Evolutionary conservation across 1,284 basidiomycete genomes (phyloP).

Genomic region (Austroboletus niveus): DNA sequence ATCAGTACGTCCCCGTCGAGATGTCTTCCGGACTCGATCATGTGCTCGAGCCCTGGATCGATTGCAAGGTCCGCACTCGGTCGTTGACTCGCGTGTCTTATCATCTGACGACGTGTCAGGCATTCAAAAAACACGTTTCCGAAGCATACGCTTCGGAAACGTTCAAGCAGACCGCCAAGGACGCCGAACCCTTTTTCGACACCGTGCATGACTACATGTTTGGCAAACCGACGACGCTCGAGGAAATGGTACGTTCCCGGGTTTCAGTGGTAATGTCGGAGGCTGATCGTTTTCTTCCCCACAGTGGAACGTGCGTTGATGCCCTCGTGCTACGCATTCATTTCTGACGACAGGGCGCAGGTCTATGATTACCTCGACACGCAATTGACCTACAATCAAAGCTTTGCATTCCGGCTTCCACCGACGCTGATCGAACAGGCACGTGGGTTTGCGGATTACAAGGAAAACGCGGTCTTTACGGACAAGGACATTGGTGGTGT

Average conservation of each 20-base stretch:
- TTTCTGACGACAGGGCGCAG: slow-evolving; percentile 34
- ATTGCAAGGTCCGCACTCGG: slow-evolving; percentile 60
- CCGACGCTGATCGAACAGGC: slow-evolving; percentile 69
- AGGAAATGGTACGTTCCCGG: slow-evolving; percentile 57
- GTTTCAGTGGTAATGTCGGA: not conserved
- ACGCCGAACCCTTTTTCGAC: slow-evolving; percentile 63
- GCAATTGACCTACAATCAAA: slow-evolving; percentile 74
- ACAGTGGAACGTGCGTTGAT: slow-evolving; percentile 60
- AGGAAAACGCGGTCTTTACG: slow-evolving; percentile 75
- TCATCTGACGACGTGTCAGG: slow-evolving; percentile 32
- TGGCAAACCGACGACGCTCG: slow-evolving; percentile 58
- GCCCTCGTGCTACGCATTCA: not conserved
- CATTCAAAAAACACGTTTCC: slow-evolving; percentile 64
- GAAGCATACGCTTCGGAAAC: slow-evolving; percentile 55
- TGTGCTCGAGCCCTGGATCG: slow-evolving; percentile 83
- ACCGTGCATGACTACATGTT: slow-evolving; percentile 66
- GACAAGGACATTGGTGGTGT: slow-evolving; percentile 59
- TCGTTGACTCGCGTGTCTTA: not conserved
- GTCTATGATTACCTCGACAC: slow-evolving; percentile 78
- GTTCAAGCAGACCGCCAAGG: slow-evolving; percentile 59
- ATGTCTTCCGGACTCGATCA: slow-evolving; percentile 79
- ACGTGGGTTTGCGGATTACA: slow-evolving; percentile 68
- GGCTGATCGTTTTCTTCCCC: slow-evolving; percentile 6
- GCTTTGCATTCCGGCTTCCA: slow-evolving; percentile 69
- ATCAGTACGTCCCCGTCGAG: slow-evolving; percentile 82